Base-by-base conservation (phyloP, 1,139 yeast species). In the Debaryomyces sp. region DNA sequence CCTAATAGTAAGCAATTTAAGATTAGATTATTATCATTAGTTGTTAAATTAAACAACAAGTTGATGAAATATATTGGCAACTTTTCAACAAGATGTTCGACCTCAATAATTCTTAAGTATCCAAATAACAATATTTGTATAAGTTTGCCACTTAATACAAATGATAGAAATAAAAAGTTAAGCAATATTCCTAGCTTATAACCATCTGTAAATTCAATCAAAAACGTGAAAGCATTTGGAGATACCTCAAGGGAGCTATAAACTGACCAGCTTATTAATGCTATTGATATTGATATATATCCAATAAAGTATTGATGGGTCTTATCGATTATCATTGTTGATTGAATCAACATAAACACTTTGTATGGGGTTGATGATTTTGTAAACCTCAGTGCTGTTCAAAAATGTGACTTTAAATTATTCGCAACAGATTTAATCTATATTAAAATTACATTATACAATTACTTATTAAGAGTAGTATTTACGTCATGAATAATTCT, bases 1-100 rank as follows among this genome's bases (percentile, higher is more conserved):
- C 78, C 68, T 21, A 76, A 53, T 45, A 82, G 70, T 46, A 64
- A 75, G 63, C 60, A 72, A 56, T 70, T 75, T 47, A 83, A 65
- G 32, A 85, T 67, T 22, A 86, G 62, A 52, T 81, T 81, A 51
- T 80, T 78, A 52, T 82, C 87, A 46, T 75, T 79, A 75, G 71
- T 79, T 3, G 91, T 81, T 47, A 87, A 71, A 40, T 87, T 82
- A 64, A 89, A 73, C 43, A 89, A 67, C 42, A 87, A 73, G 57
- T 82, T 87, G 42, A 89, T 74, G 12, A 66, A 60, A 44, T 66
- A 71, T 17, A 89, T 67, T 0, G 96, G 87, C 52, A 83, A 76
- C 47, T 82, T 70, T 57, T 89, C 96, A 53, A 85, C 77, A 21
- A 92, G 71, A 61, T 87, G 91, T 57, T 92, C 96, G 43, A 80